Evolutionary conservation across 2,329 filamentous ascomycete genomes (phyloP), one percentile per base, ranked within the genome.

Genomic region (Colletotrichum simmondsii): DNA sequence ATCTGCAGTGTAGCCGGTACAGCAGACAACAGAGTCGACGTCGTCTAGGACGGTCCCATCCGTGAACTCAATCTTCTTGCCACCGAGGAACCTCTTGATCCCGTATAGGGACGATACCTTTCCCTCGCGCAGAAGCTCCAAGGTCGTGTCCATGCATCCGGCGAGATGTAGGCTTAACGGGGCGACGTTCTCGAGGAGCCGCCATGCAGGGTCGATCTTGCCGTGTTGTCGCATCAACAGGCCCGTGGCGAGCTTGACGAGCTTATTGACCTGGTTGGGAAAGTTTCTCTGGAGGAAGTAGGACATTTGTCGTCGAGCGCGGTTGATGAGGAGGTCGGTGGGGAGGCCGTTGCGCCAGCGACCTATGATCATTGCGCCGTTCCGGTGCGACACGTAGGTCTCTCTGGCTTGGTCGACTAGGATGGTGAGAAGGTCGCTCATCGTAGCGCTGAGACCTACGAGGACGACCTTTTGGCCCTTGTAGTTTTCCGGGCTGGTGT

Each of bases 391-490:
- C 11, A 85, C 74, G 77, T 83, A 87, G 4, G 85, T 78, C 49
- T 84, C 81, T 4, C 79, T 75, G 1, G 82, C 82, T 8, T 81
- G 76, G 0, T 78, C 77, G 0, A 80, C 76, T 5, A 87, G 77
- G 5, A 78, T 77, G 2, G 81, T 78, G 12, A 82, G 78, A 4
- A 82, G 75, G 67, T 85, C 83, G 24, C 79, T 80, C 0, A 80
- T 77, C 1, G 83, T 85, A 58, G 82, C 83, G 19, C 83, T 82
- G 30, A 86, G 75, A 6, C 86, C 86, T 2, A 87, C 78, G 0
- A 88, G 77, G 0, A 87, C 68, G 2, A 87, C 83, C 11, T 78
- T 84, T 74, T 86, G 84, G 7, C 78, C 82, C 14, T 80, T 78
- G 75, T 85, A 87, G 5, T 77, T 75, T 2, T 78, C 76, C 2